phyloP scores from a whole-genome alignment of 768 basidiomycete genomes.

The Hygrocybe punicea region DNA sequence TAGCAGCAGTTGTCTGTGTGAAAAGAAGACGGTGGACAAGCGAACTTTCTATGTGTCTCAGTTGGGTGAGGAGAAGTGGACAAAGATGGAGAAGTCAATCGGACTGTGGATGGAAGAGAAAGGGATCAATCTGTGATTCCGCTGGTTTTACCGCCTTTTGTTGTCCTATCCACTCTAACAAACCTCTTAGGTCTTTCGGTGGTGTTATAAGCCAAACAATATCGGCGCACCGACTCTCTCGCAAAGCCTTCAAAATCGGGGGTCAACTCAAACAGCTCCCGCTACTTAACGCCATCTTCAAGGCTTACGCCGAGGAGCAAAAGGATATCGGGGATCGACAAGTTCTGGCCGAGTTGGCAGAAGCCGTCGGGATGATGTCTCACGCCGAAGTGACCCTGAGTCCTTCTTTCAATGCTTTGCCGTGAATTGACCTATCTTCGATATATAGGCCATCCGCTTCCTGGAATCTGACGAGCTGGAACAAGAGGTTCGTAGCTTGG shows the following conservation, averaged over 20 bases:
- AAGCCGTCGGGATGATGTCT: constrained; percentile 52
- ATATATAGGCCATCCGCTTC: constrained; percentile 56
- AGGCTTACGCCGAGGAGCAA: constrained; percentile 61
- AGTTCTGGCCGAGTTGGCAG: constrained; percentile 58
- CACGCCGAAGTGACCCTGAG: constrained; percentile 51
- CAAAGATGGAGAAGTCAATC: constrained; percentile 41
- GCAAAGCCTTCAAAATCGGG: constrained; percentile 62
- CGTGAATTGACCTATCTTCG: constrained; percentile 1
- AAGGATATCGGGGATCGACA: constrained; percentile 60
- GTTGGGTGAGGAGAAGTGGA: constrained; percentile 50
- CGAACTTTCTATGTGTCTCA: constrained; percentile 43
- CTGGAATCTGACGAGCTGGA: constrained; percentile 62
- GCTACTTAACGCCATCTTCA: constrained; percentile 56
- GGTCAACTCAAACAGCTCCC: constrained; percentile 59
- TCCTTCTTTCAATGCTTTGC: neutral
- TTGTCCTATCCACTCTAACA: neutral
- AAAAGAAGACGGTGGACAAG: constrained; percentile 39
- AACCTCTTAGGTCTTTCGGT: constrained; percentile 46
- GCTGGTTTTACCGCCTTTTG: neutral
- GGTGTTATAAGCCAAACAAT: constrained; percentile 66
- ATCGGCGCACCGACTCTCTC: constrained; percentile 65
- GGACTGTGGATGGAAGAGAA: constrained; percentile 53
- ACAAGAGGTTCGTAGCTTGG: constrained; percentile 61
- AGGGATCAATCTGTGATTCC: constrained; percentile 54
- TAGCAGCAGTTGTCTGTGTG: constrained; percentile 34